Conservation (phyloP, 1,284 basidiomycete species). For the Neonothopanus nambi region DNA sequence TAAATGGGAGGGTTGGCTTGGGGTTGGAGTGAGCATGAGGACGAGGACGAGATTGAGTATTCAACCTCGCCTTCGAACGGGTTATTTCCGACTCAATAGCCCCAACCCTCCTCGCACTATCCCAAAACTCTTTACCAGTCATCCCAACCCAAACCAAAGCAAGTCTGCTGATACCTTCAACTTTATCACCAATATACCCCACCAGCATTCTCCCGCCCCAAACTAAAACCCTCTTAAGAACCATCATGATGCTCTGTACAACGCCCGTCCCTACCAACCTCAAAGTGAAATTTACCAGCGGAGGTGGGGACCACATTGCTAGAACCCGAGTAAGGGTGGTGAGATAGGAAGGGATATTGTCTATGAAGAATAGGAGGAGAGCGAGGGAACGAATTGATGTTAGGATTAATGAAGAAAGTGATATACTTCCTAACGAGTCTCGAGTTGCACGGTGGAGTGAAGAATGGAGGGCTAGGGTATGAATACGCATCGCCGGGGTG, state of each 20-base stretch:
- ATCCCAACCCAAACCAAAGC: constrained; percentile 85
- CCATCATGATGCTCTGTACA: constrained; percentile 22
- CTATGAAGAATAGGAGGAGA: constrained; percentile 49
- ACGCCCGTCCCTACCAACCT: neutral
- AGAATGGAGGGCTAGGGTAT: constrained; percentile 60
- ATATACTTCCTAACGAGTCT: constrained; percentile 71
- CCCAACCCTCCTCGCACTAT: constrained; percentile 66
- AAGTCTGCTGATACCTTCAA: constrained; percentile 79
- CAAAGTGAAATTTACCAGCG: constrained; percentile 35
- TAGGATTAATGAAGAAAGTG: constrained; percentile 74
- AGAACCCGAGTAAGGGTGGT: constrained; percentile 22
- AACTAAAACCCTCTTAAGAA: neutral
- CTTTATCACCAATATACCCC: constrained; percentile 58
- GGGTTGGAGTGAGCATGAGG: too few species aligned
- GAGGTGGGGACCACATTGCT: constrained; percentile 29
- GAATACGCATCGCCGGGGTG: neutral
- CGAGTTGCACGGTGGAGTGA: constrained; percentile 79
- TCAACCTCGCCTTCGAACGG: too few species aligned
- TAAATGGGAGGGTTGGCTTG: too few species aligned
- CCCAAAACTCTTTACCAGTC: constrained; percentile 84
- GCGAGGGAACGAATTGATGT: constrained; percentile 63
- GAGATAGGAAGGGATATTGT: constrained; percentile 58
- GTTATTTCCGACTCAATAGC: constrained; percentile 54
- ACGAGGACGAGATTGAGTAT: too few species aligned
- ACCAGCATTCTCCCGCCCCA: constrained; percentile 37